A percentile compares a stretch with the other conserved stretches of the same genome.
These are phyloP conservation scores for Fraxinus greggii DNA, from an alignment of 305 asterid genomes.

Conservation along the genomic window DNA sequence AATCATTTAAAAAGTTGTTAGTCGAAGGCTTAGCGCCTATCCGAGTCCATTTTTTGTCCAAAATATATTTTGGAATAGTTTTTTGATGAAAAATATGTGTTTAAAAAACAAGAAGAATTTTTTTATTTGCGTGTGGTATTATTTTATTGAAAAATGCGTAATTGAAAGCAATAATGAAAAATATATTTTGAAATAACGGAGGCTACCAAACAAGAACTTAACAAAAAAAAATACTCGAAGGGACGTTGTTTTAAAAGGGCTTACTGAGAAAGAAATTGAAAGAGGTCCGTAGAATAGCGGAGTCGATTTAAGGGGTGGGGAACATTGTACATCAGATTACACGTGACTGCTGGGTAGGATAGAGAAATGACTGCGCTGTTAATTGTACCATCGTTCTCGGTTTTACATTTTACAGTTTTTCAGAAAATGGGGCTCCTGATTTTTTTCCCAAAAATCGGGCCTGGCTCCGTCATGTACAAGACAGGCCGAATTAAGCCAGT, in stretches of 20 bases:
- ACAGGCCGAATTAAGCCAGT: not conserved
- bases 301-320: constrained; percentile 16
- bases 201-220: not conserved
- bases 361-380: constrained; percentile 8
- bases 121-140: no score
- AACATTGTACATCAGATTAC: constrained; percentile 37
- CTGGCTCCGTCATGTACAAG: not conserved
- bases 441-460: not conserved
- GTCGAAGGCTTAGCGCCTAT: not conserved
- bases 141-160: no score
- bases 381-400: constrained; percentile 11
- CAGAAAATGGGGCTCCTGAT: not conserved
- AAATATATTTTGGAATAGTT: no score
- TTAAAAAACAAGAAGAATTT: no score
- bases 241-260: not conserved
- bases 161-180: no score
- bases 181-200: no score
- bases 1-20: not conserved
- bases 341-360: constrained; percentile 42
- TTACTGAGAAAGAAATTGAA: not conserved
- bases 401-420: not conserved
- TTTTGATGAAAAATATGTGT: no score
- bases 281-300: not conserved
- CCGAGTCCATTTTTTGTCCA: no score
- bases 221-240: not conserved